Evolutionary conservation across 2,329 filamentous ascomycete species (phyloP), one percentile per base, ranked within the genome.

Genomic region (Metarhizium sp.): DNA sequence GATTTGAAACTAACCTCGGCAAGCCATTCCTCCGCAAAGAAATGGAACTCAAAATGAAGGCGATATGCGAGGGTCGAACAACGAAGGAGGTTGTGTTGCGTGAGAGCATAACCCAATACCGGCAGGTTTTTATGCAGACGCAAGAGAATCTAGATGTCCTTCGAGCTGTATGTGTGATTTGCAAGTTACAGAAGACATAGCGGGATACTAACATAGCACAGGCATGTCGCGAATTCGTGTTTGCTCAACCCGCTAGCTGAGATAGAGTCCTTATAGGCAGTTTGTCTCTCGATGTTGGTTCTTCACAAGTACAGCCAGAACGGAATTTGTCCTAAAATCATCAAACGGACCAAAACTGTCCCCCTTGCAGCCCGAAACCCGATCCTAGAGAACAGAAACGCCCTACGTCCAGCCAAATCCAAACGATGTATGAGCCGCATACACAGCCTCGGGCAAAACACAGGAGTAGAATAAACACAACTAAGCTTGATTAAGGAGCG

Each of bases 1-100:
- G 91, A 55, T 87, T 95, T 59, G 92, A 96, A 64, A 91, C 88
- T 47, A 96, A 91, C 65, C 80, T 99, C 52, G 90, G 91, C 68
- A 97, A 97, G 71, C 94, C 94, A 0, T 97, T 97, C 67, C 75
- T 99, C 58, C 86, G 94, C 55, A 97, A 97, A 71, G 91, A 99
- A 77, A 96, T 96, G 90, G 94, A 99, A 72, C 74, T 90, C 59
- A 90, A 91, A 69, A 96, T 99, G 92, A 94, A 92, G 68, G 90
- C 89, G 56, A 96, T 99, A 56, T 97, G 94, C 71, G 91, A 92
- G 57, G 94, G 94, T 30, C 84, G 82, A 52, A 87, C 84, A 60
- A 88, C 86, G 38, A 86, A 84, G 64, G 79, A 81, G 54, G 80
- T 82, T 20, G 89, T 99, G 50, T 80, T 99, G 46, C 79, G 85